Evolutionary conservation across 2,329 filamentous ascomycete genomes (phyloP).

Genomic region (Pseudodiploospora longispora): DNA sequence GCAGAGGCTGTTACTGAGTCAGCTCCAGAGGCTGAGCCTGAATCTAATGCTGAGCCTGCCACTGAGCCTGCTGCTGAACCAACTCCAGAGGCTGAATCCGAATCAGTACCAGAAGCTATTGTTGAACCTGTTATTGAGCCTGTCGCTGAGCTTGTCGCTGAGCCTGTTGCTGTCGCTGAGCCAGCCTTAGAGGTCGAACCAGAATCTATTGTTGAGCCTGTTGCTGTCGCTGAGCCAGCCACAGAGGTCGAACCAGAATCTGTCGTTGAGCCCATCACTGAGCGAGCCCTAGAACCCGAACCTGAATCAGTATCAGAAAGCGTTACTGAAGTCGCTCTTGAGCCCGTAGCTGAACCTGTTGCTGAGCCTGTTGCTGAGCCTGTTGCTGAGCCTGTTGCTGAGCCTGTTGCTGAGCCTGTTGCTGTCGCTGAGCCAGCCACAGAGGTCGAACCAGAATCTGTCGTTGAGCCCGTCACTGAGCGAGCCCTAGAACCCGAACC

Average conservation of each 20-base stretch:
- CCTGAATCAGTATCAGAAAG: not conserved
- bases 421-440: not conserved
- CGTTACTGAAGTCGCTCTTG: not conserved
- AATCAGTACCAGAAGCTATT: not conserved
- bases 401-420: constrained; percentile 5
- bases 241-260: not conserved
- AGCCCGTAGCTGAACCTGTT: constrained; percentile 6
- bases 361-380: constrained; percentile 6
- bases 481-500: not conserved
- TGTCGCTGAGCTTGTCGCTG: not conserved
- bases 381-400: constrained; percentile 1
- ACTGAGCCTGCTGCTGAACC: not conserved
- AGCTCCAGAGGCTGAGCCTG: not conserved
- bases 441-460: not conserved
- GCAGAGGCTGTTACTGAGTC: not conserved
- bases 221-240: not conserved
- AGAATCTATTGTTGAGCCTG: too few relatives aligned
- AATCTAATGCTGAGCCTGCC: not conserved
- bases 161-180: constrained; percentile 4
- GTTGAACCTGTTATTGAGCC: not conserved
- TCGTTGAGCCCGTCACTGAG: not conserved
- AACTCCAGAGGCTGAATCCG: not conserved
- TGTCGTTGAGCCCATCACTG: not conserved
- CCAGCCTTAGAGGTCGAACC: not conserved
- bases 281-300: too few relatives aligned